These are phyloP conservation scores for Backusella westeae DNA, from an alignment of 192 early-diverging fungal species.

Conservation along the genomic window DNA sequence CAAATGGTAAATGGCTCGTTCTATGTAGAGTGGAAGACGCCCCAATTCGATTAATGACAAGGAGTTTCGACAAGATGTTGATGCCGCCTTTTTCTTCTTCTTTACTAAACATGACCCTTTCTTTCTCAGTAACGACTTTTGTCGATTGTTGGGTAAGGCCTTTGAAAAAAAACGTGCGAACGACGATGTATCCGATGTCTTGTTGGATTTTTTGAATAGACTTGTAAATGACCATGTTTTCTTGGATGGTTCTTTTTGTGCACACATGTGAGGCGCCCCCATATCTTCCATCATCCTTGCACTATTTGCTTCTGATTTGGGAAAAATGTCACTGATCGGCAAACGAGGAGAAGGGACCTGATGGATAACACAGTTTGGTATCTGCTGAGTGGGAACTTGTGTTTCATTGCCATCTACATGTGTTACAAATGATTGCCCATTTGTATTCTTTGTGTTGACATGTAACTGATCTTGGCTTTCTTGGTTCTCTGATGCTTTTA, in stretches of 20 bases:
- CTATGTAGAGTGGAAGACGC: constrained; percentile 57
- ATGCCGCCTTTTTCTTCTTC: background rate
- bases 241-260: background rate
- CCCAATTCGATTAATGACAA: background rate
- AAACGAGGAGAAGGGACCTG: background rate
- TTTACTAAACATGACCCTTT: background rate
- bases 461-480: background rate
- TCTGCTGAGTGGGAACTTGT: background rate
- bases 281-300: background rate
- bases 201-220: background rate
- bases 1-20: constrained; percentile 76
- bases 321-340: background rate
- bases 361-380: background rate
- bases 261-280: background rate
- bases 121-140: background rate
- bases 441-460: background rate
- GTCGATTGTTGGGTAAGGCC: background rate
- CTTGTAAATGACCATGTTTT: background rate
- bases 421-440: background rate
- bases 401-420: background rate
- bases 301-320: background rate
- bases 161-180: background rate
- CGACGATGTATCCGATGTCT: background rate
- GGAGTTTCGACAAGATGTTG: background rate
- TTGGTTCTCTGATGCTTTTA: background rate